Evolutionary conservation across 2,329 filamentous ascomycete genomes (phyloP).

Genomic region (Malbranchea zuffiana): DNA sequence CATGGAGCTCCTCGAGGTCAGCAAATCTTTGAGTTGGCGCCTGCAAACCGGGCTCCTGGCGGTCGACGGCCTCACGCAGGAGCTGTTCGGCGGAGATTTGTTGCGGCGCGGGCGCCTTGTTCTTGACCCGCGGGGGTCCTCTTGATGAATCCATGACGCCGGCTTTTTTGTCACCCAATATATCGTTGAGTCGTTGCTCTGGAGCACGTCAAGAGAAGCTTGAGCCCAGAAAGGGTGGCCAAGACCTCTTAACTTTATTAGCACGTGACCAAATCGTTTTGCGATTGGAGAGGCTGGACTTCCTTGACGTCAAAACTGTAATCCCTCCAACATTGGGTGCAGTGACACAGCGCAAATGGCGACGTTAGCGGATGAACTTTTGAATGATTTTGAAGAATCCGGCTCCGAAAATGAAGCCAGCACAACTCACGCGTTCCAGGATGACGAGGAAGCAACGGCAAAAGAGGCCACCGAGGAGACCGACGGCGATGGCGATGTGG

Average conservation of each 20-base stretch:
- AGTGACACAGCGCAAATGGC: too few species aligned
- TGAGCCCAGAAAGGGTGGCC: too few species aligned
- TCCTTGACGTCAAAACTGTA: too few species aligned
- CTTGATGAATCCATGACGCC: slow-evolving; percentile 80
- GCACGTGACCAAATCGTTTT: too few species aligned
- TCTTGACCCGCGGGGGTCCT: slow-evolving; percentile 92
- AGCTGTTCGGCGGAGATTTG: slow-evolving; percentile 97
- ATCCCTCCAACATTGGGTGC: too few species aligned
- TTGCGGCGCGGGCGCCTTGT: slow-evolving; percentile 84
- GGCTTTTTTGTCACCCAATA: too few species aligned
- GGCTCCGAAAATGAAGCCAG: slow-evolving; percentile 63
- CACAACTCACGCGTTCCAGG: too few species aligned
- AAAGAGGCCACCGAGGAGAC: slow-evolving; percentile 26
- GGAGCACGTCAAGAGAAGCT: too few species aligned
- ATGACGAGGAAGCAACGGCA: slow-evolving; percentile 41
- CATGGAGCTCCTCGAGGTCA: slow-evolving; percentile 94
- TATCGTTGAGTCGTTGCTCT: too few species aligned
- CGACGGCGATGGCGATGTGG: slow-evolving; percentile 18
- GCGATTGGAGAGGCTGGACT: too few species aligned
- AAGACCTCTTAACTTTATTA: too few species aligned
- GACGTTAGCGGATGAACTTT: slow-evolving; percentile 80
- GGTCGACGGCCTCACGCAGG: slow-evolving; percentile 89
- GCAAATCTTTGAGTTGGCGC: slow-evolving; percentile 90
- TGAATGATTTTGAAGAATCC: slow-evolving; percentile 82
- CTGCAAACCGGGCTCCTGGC: slow-evolving; percentile 78